Evolutionary conservation across 2,329 filamentous ascomycete genomes (phyloP).

Genomic region (Triangularia setosa): DNA sequence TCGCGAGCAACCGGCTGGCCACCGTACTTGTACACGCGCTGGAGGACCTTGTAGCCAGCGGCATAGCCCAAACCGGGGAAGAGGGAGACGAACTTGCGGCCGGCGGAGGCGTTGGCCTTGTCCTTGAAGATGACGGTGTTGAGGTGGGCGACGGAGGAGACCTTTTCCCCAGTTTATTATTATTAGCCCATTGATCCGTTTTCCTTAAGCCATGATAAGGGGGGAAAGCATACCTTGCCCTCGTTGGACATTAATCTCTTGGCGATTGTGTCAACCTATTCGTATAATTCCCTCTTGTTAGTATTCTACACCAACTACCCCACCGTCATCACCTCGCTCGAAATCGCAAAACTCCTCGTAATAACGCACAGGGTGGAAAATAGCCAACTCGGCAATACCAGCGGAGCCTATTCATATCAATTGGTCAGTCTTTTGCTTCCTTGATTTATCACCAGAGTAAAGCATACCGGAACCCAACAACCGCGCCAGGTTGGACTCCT

Average conservation of each 20-base stretch:
- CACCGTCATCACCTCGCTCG: not conserved
- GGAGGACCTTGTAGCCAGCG: slow-evolving; percentile 94
- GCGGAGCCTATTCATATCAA: slow-evolving; percentile 63
- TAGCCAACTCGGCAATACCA: slow-evolving; percentile 85
- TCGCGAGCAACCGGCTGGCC: slow-evolving; percentile 94
- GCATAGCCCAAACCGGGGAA: slow-evolving; percentile 97
- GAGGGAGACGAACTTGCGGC: slow-evolving; percentile 84
- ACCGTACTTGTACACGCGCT: slow-evolving; percentile 98
- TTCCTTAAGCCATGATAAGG: no score
- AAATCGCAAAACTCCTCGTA: not conserved
- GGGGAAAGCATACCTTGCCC: slow-evolving; percentile 55
- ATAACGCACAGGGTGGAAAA: slow-evolving; percentile 80
- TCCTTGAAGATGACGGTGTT: slow-evolving; percentile 95
- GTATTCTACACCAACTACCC: not conserved
- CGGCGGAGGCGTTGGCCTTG: slow-evolving; percentile 65
- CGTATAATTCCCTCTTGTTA: not conserved
- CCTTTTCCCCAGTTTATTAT: slow-evolving; percentile 29
- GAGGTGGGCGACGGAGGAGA: slow-evolving; percentile 59
- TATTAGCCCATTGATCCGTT: slow-evolving; percentile 30
- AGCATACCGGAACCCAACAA: slow-evolving; percentile 80
- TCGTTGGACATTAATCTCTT: slow-evolving; percentile 99
- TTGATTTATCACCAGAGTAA: not conserved
- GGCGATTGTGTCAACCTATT: slow-evolving; percentile 90
- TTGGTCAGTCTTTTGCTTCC: not conserved
- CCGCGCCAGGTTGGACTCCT: slow-evolving; percentile 84